phyloP scores from a whole-genome alignment of 192 early-diverging fungal species.

The Coemansia sp. region DNA sequence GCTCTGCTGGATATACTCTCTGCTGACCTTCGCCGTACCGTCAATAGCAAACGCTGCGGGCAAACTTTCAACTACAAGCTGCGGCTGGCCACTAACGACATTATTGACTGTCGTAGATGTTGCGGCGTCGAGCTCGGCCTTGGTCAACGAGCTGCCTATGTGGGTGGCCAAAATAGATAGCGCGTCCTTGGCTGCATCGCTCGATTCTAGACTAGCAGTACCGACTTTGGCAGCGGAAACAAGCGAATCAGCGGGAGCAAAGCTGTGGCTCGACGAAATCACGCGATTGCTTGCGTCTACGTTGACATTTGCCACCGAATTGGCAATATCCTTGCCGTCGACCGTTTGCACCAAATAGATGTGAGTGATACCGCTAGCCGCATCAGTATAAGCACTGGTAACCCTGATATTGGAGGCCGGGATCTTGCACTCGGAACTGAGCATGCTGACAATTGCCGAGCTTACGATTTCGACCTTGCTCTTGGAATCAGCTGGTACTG shows the following conservation, averaged over 20 bases:
- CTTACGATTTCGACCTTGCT: neutral
- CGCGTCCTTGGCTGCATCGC: constrained; percentile 12
- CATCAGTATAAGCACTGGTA: constrained; percentile 67
- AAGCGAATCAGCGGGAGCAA: constrained; percentile 39
- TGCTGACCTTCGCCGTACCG: constrained; percentile 53
- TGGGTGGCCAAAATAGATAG: constrained; percentile 16
- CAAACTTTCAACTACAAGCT: constrained; percentile 22
- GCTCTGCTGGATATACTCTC: constrained; percentile 69
- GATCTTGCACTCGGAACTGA: constrained; percentile 10
- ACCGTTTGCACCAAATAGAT: constrained; percentile 79
- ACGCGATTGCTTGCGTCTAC: constrained; percentile 64
- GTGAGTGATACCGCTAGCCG: constrained; percentile 81
- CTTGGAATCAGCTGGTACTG: neutral
- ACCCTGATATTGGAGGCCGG: constrained; percentile 44
- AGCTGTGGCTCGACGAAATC: constrained; percentile 75
- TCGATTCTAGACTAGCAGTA: neutral
- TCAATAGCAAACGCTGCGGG: constrained; percentile 40
- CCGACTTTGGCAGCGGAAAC: neutral
- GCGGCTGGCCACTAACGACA: constrained; percentile 1
- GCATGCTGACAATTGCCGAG: constrained; percentile 14
- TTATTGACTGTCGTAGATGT: neutral
- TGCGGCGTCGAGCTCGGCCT: neutral
- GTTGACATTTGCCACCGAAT: constrained; percentile 87
- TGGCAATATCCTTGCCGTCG: constrained; percentile 74
- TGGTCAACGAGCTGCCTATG: constrained; percentile 4